Evolutionary conservation across 2,329 filamentous ascomycete genomes (phyloP), one percentile per base, ranked within the genome.

Genomic region (Colletotrichum destructivum): DNA sequence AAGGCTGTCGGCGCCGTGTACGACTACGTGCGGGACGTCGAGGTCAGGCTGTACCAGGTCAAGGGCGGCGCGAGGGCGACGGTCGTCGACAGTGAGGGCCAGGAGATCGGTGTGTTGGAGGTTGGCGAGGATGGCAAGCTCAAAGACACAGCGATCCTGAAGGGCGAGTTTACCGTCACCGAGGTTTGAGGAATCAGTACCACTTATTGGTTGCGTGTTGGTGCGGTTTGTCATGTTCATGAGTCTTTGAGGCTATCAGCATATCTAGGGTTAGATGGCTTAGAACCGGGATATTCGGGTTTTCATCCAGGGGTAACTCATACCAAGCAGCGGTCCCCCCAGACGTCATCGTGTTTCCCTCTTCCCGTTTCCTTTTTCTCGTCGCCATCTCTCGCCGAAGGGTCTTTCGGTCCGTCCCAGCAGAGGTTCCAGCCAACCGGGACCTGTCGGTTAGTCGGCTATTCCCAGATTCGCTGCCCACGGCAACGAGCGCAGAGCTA

Each of bases 11-110:
- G 84, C 16, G 82, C 83, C 1, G 84, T 84, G 2, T 88, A 87
- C 64, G 83, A 88, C 74, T 88, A 87, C 73, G 75, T 77, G 2
- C 74, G 77, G n/a, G 81, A 85, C 64, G 81, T 85, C 47, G 87
- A 89, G 74, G 81, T 89, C 26, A 81, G 81, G 40, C 75, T 87
- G 23, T 88, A 88, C 67, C 80, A 85, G 47, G 81, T 78, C 4
- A 76, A 71, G 2, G 76, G 82, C 26, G 85, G 85, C 0, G 81
- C 84, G 2, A 84, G 78, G 71, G 78, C 84, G 0, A 78, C 79
- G 1, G 66, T 88, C 4, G 81, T 88, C 1, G 82, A 86, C 72
- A 81, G 76, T 2, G 79, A 85, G 3, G 86, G 87, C 1, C 81
- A 81, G 21, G 74, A 73, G 6, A 56, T 84, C n/a, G 85, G 83